Percentiles rank a stretch among this genome's conserved stretches.
These are phyloP conservation scores for Scedosporium apiospermum DNA, from an alignment of 2,329 filamentous ascomycete genomes.

Conservation along the genomic window DNA sequence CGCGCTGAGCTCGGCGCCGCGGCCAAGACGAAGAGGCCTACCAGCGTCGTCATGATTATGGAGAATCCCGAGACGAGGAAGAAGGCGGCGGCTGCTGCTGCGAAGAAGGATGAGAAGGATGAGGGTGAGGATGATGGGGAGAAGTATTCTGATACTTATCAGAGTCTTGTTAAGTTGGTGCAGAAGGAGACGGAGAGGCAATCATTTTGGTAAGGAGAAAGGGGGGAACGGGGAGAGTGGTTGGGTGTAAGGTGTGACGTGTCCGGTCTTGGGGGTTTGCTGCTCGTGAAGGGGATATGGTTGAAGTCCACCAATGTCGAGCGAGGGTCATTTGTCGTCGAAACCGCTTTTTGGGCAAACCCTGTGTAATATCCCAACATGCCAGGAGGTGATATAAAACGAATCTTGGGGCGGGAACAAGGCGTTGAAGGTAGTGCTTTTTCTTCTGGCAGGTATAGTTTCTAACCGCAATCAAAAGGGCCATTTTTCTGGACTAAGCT, in stretches of 20 bases:
- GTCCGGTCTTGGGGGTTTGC: neutral
- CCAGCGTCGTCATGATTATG: constrained; percentile 86
- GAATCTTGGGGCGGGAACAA: neutral
- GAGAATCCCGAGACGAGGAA: constrained; percentile 43
- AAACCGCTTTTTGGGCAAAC: neutral
- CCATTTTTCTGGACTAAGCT: neutral
- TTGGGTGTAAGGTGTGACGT: neutral
- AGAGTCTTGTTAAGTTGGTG: constrained; percentile 54
- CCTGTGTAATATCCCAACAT: constrained; percentile 7
- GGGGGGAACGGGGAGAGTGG: neutral
- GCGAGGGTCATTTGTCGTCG: neutral
- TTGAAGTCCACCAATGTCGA: neutral
- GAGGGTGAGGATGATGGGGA: constrained; percentile 42
- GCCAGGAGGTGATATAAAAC: constrained; percentile 6
- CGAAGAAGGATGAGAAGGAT: constrained; percentile 32
- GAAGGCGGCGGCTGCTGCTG: constrained; percentile 22
- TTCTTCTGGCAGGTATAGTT: constrained; percentile 1
- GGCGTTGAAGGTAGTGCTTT: neutral
- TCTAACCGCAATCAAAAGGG: neutral
- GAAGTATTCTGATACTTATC: constrained; percentile 55
- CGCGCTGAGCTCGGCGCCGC: constrained; percentile 90
- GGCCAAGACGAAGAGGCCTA: constrained; percentile 90
- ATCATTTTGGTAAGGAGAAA: constrained; percentile 29
- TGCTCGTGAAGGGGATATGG: neutral
- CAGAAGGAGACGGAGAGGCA: constrained; percentile 56